These are phyloP conservation scores for Skeletonema marinoi DNA, from an alignment of 108 stramenopile genomes.

Conservation along the genomic window DNA sequence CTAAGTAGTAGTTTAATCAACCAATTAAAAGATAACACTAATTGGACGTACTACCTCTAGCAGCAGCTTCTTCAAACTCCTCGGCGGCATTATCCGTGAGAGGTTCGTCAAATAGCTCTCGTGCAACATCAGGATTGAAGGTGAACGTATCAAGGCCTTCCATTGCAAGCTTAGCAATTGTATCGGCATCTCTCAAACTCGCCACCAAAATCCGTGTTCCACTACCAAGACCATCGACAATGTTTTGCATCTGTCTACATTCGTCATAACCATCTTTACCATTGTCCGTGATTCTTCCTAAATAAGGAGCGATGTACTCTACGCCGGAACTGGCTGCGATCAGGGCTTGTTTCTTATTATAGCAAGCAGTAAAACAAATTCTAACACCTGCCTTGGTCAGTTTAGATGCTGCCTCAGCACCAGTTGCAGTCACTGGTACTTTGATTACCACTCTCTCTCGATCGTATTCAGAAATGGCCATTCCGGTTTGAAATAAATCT, in stretches of 20 bases:
- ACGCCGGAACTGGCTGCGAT: conserved; percentile 62
- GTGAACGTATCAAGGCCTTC: conserved; percentile 70
- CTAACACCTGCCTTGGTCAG: conserved; percentile 55
- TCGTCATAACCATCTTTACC: conserved; percentile 67
- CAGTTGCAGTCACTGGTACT: conserved; percentile 62
- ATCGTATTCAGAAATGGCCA: conserved; percentile 50
- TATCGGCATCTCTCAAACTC: conserved; percentile 58
- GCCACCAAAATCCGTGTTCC: conserved; percentile 71
- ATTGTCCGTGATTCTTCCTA: conserved; percentile 66
- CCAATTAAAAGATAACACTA: too few species aligned
- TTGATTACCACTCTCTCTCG: conserved; percentile 70
- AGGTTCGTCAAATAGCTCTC: conserved; percentile 57
- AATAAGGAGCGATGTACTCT: conserved; percentile 56
- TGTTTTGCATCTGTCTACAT: conserved; percentile 58
- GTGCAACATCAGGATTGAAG: conserved; percentile 60
- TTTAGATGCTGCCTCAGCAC: conserved; percentile 58
- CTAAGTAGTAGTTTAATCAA: too few species aligned
- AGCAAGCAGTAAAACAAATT: conserved; percentile 76
- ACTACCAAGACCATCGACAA: conserved; percentile 61
- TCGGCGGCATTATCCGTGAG: conserved; percentile 60
- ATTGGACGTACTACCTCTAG: conserved; percentile 9
- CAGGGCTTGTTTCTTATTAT: conserved; percentile 62
- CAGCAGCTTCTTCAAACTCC: conserved; percentile 65
- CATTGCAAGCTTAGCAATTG: conserved; percentile 48
- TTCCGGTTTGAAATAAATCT: conserved; percentile 64